Evolutionary conservation across 1,139 yeast species (phyloP).

Genomic region (Sugiyamaella pinicola): DNA sequence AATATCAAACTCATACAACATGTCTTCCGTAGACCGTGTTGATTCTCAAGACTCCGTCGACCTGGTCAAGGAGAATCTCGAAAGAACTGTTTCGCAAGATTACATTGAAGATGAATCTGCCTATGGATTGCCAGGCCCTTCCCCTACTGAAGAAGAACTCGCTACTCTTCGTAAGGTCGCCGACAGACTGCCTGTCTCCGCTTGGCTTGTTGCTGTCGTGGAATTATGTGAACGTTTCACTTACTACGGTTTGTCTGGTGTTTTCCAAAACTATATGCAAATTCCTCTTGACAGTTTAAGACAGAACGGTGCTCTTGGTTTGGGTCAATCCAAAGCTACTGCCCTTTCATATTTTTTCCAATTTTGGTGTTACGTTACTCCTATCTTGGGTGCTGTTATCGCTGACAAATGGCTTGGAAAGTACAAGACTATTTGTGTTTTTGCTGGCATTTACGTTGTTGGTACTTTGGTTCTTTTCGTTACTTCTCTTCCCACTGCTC

Average conservation of each 20-base stretch:
- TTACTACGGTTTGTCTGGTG: slow-evolving; percentile 77
- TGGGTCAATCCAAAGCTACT: slow-evolving; percentile 67
- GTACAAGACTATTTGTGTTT: slow-evolving; percentile 65
- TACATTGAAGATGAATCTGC: slow-evolving; percentile 8
- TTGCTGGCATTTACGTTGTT: slow-evolving; percentile 59
- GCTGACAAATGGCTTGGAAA: slow-evolving; percentile 78
- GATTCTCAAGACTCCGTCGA: slow-evolving; percentile 11
- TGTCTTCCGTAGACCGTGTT: slow-evolving; percentile 9
- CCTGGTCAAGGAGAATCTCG: slow-evolving; percentile 11
- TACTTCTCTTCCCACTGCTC: slow-evolving; percentile 69
- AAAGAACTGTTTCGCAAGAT: neutral
- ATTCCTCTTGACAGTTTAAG: slow-evolving; percentile 42
- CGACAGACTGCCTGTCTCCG: slow-evolving; percentile 49
- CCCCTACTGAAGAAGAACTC: slow-evolving; percentile 50
- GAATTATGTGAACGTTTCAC: slow-evolving; percentile 84
- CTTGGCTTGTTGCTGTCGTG: slow-evolving; percentile 75
- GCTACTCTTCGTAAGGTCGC: slow-evolving; percentile 49
- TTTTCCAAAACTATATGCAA: slow-evolving; percentile 80
- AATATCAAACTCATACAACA: neutral
- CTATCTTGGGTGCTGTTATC: slow-evolving; percentile 73
- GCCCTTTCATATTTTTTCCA: slow-evolving; percentile 77
- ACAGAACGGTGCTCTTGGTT: slow-evolving; percentile 63
- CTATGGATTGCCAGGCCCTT: slow-evolving; percentile 42
- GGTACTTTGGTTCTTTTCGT: slow-evolving; percentile 67
- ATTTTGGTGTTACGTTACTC: slow-evolving; percentile 82